phyloP scores from a whole-genome alignment of 345 rosid species.

The Eucalyptus globulus region DNA sequence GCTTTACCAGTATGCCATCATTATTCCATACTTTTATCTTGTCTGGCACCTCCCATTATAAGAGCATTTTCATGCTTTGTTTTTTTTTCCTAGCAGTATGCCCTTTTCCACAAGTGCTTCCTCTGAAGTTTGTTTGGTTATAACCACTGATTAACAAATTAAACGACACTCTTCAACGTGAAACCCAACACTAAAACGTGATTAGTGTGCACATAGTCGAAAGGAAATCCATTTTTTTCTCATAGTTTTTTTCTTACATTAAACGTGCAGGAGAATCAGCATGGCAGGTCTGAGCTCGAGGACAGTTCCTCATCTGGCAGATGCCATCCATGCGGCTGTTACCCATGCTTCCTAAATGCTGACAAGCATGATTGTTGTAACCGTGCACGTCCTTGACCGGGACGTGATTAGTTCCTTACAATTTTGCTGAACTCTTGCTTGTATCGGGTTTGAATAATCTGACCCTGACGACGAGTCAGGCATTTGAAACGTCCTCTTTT shows the following conservation, averaged over 20 bases:
- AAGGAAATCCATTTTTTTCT: neutral
- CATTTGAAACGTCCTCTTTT: neutral
- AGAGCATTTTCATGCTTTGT: neutral
- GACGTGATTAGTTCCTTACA: neutral
- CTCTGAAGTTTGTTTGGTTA: neutral
- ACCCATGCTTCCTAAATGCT: neutral
- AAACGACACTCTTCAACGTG: neutral
- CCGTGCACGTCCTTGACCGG: neutral
- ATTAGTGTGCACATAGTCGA: neutral
- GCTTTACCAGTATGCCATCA: neutral
- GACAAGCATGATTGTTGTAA: neutral
- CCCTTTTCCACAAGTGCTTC: neutral
- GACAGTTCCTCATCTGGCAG: conserved; percentile 23
- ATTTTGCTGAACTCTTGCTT: neutral
- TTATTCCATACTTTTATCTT: neutral
- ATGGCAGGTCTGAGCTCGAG: conserved; percentile 22
- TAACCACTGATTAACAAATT: neutral
- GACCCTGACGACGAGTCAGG: neutral
- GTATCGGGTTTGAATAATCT: neutral
- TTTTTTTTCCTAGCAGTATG: too few species aligned
- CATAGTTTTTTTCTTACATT: neutral
- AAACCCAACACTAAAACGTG: neutral
- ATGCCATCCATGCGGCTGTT: conserved; percentile 23
- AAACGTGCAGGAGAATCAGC: conserved; percentile 27
- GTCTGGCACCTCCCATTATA: neutral